phyloP scores from a whole-genome alignment of 2,329 filamentous ascomycete species.

The Ascochyta fabae region DNA sequence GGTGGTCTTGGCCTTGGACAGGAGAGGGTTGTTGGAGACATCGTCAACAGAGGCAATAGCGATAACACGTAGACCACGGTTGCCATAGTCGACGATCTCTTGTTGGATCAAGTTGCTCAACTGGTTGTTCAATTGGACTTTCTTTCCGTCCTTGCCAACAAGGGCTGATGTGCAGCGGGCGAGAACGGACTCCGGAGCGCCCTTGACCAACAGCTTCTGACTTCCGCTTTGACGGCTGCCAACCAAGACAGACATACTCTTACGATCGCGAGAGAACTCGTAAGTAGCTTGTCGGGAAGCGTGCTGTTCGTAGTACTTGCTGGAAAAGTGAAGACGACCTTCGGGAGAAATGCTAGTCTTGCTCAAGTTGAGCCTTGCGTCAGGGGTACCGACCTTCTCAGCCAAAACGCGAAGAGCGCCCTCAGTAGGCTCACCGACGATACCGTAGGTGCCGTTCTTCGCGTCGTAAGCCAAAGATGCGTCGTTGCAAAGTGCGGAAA shows the following conservation, averaged over 20 bases:
- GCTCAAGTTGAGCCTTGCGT: constrained; percentile 64
- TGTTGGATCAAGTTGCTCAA: constrained; percentile 73
- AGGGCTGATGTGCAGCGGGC: constrained; percentile 87
- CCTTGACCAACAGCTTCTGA: constrained; percentile 91
- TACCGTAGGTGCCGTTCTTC: constrained; percentile 75
- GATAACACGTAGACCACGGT: constrained; percentile 91
- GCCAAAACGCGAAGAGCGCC: constrained; percentile 88
- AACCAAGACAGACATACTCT: constrained; percentile 98
- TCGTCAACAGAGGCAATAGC: constrained; percentile 86
- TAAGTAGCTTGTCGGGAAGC: constrained; percentile 82
- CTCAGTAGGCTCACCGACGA: constrained; percentile 93
- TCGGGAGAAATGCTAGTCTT: constrained; percentile 57
- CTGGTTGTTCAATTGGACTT: constrained; percentile 72
- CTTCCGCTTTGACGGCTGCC: constrained; percentile 63
- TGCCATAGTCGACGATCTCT: constrained; percentile 89
- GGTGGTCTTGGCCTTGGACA: constrained; percentile 78
- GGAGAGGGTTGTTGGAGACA: constrained; percentile 71
- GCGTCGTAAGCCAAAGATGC: constrained; percentile 81
- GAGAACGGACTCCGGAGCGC: constrained; percentile 91
- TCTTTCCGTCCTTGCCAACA: constrained; percentile 78
- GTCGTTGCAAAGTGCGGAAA: constrained; percentile 84
- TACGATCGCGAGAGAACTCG: constrained; percentile 96
- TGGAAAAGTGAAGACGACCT: constrained; percentile 79
- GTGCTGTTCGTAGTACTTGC: constrained; percentile 80
- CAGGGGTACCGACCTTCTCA: constrained; percentile 90